phyloP scores from a whole-genome alignment of 164 flowering plant species.

The Vitis rupestris region DNA sequence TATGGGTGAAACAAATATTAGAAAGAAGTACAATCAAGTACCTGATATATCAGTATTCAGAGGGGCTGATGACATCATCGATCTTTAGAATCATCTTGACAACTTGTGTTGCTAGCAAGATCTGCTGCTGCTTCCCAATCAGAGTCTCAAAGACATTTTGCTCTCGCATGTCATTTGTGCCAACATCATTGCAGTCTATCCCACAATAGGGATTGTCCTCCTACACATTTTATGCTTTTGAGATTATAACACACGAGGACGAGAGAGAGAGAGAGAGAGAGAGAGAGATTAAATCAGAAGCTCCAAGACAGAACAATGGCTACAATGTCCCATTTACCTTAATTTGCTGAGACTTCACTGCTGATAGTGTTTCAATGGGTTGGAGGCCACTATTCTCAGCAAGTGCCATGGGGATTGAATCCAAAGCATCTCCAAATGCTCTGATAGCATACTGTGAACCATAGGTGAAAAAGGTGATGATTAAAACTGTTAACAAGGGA shows the following conservation, averaged over 20 bases:
- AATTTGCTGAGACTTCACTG: conserved; percentile 92
- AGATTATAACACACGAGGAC: neutral
- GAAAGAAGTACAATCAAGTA: neutral
- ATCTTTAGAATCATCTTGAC: conserved; percentile 97
- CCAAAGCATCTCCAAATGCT: conserved; percentile 96
- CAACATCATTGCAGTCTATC: conserved; percentile 95
- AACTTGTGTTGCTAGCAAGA: conserved; percentile 91
- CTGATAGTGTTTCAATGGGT: conserved; percentile 92
- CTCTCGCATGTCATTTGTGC: conserved; percentile 94
- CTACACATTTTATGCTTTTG: conserved; percentile 35
- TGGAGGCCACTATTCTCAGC: conserved; percentile 99
- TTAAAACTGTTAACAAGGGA: neutral
- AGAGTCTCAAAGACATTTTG: conserved; percentile 94
- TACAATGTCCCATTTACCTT: conserved; percentile 46
- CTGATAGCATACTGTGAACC: conserved; percentile 84
- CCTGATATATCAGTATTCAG: conserved; percentile 48
- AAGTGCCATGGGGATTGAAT: conserved; percentile 89
- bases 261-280: no score
- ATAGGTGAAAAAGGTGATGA: conserved; percentile 5
- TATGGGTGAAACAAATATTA: neutral
- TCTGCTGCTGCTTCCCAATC: conserved; percentile 95
- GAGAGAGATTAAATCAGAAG: neutral
- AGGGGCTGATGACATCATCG: conserved; percentile 85
- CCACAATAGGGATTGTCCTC: conserved; percentile 79
- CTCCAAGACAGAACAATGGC: neutral